Evolutionary conservation across 164 flowering plant genomes (phyloP), one percentile per base, ranked within the genome.

Genomic region (Berberis thunbergii): DNA sequence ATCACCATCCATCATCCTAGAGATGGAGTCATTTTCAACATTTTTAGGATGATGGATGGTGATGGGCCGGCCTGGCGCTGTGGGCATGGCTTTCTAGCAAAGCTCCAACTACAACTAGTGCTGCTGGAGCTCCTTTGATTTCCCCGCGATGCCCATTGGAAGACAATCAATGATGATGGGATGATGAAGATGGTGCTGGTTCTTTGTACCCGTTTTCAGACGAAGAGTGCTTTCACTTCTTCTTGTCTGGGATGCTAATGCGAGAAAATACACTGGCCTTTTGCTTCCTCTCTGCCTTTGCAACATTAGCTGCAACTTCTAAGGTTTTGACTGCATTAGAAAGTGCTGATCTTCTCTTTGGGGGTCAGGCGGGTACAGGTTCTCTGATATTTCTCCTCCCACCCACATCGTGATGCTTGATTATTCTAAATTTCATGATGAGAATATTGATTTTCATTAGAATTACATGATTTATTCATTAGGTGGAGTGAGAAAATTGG

Each of bases 231-330:
- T 83, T 83, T 67, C 82, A 67, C 75, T 86, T 85, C 81, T 83
- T 84, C 62, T 48, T 1, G 59, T 45, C 87, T 0, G 92, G 93
- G 67, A 81, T 90, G 74, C 96, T 85, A 7, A 93, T 93, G 61
- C 98, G 96, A 7, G 96, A 83, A 76, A 93, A 93, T 0, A 93
- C 98, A 59, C 96, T 93, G 0, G 64, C 70, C 67, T 92, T 91
- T 0, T 76, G 81, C 75, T 78, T 64, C 57, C 44, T 66, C 52
- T 66, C 57, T 40, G 41, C 56, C 1, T 52, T 55, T 4, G 38
- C 26, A 26, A 26, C 26, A 26, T 26, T 26, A 26, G 26, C 26
- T 26, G 26, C 13, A 0, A 73, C 69, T 12, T 49, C 61, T 1
- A 67, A 45, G 0, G 75, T 45, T 10, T 1, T 26, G 1, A 9